Base-by-base conservation (phyloP, 208 protist species). In the Leishmania aethiopica region DNA sequence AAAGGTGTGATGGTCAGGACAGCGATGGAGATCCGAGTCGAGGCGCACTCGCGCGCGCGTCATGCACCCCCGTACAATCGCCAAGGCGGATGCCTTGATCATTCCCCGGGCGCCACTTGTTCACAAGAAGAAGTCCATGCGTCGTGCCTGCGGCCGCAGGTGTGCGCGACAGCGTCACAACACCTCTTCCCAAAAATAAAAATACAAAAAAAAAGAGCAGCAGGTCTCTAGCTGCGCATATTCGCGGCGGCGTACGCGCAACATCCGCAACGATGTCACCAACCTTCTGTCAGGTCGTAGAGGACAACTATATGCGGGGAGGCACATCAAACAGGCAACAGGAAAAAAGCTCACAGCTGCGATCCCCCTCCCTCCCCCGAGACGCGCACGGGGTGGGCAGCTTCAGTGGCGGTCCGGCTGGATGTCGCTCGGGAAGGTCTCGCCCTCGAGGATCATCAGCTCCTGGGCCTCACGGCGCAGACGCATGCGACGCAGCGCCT, bases 401-500 rank as follows among this genome's bases (percentile, higher is more conserved):
- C 47, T 1, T 53, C 35, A 47, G 66, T 22, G 17, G 19, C 66
- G 35, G 37, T 72, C 17, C 8, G 66, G 22, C 32, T 40, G 94
- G 81, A 97, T 96, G 84, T 97, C 94, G 67, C 87, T 93, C 78
- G 91, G 60, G 88, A 97, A 97, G 42, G 77, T 88, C 76, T 95
- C 88, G 49, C 90, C 94, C 76, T 97, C 94, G 42, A 97, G 78
- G 51, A 97, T 93, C 93, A 97, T 97, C 51, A 97, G 88, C 82
- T 97, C 94, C 81, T 97, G 93, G 3, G 94, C 94, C 64, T 97
- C 94, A 55, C 94, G 88, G 75, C 94, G 88, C 71, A 97, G 83
- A 85, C 94, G 91, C 94, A 97, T 97, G 78, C 94, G 92, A 47
- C 94, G 94, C 60, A 97, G 89, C 64, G 94, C 94, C 86, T 97